Evolutionary conservation across 2,329 filamentous ascomycete genomes (phyloP).

Genomic region (Paracorniculantispora psalliotae): DNA sequence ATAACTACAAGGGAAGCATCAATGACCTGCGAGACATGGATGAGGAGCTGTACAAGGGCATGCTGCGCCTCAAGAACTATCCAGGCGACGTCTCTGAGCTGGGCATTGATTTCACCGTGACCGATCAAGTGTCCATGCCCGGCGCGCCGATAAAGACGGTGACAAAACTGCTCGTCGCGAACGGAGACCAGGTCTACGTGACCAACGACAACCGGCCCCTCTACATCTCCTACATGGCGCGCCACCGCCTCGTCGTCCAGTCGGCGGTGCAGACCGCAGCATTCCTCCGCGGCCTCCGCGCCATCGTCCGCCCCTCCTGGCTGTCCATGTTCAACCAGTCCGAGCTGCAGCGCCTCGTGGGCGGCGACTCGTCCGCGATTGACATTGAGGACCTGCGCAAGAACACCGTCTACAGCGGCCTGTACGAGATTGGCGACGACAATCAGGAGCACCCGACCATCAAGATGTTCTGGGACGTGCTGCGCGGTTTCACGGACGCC

Average conservation of each 20-base stretch:
- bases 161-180: constrained; percentile 69
- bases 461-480: constrained; percentile 84
- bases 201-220: constrained; percentile 88
- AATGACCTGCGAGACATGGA: constrained; percentile 94
- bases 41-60: constrained; percentile 81
- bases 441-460: constrained; percentile 80
- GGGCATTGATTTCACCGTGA: constrained; percentile 82
- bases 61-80: constrained; percentile 80
- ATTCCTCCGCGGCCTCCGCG: constrained; percentile 78
- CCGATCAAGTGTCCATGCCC: constrained; percentile 55
- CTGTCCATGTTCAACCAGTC: constrained; percentile 97
- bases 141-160: constrained; percentile 52
- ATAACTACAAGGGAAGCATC: constrained; percentile 82
- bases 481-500: constrained; percentile 67
- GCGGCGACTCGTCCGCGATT: constrained; percentile 80
- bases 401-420: constrained; percentile 82
- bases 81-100: constrained; percentile 66
- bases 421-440: constrained; percentile 88
- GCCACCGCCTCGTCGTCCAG: constrained; percentile 79
- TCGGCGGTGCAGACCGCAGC: constrained; percentile 76
- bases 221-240: constrained; percentile 90
- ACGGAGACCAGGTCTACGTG: constrained; percentile 71
- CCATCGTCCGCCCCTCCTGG: constrained; percentile 89
- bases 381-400: constrained; percentile 78
- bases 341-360: constrained; percentile 88